Conservation (phyloP, 768 basidiomycete genomes). For the Phlegmacium glaucopus region DNA sequence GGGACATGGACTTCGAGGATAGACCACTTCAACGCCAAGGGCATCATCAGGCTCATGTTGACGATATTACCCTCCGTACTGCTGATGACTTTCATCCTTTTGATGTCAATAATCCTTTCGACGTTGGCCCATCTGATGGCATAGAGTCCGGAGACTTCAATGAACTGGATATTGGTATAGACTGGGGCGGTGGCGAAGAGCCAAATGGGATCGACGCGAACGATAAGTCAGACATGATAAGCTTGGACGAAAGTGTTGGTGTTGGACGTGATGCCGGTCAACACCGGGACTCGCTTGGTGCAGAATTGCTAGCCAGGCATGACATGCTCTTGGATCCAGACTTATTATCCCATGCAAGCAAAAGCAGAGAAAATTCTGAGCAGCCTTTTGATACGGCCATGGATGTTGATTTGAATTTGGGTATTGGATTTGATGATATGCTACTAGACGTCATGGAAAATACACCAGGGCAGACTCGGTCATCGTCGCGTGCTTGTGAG, state of each 20-base stretch:
- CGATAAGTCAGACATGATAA: slow-evolving; percentile 49
- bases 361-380: slow-evolving; percentile 63
- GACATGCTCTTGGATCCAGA: slow-evolving; percentile 55
- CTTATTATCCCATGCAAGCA: slow-evolving; percentile 52
- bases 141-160: slow-evolving; percentile 83
- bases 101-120: slow-evolving; percentile 72
- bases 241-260: slow-evolving; percentile 61
- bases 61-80: slow-evolving; percentile 85
- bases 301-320: slow-evolving; percentile 50
- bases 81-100: slow-evolving; percentile 68
- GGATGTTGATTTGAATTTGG: slow-evolving; percentile 60
- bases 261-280: slow-evolving; percentile 70
- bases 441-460: slow-evolving; percentile 41
- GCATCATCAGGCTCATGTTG: slow-evolving; percentile 78
- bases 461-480: slow-evolving; percentile 57
- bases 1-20: slow-evolving; percentile 80
- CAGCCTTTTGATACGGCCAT: slow-evolving; percentile 60
- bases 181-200: slow-evolving; percentile 68
- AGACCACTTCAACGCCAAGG: slow-evolving; percentile 62
- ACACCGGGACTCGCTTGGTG: slow-evolving; percentile 57
- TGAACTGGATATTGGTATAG: slow-evolving; percentile 72
- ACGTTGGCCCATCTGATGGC: slow-evolving; percentile 74
- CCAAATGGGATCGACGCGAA: slow-evolving; percentile 31
- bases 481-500: slow-evolving; percentile 69
- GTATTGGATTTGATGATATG: slow-evolving; percentile 66